These are phyloP conservation scores for Albugo candida DNA, from an alignment of 352 stramenopile species.

Conservation along the genomic window DNA sequence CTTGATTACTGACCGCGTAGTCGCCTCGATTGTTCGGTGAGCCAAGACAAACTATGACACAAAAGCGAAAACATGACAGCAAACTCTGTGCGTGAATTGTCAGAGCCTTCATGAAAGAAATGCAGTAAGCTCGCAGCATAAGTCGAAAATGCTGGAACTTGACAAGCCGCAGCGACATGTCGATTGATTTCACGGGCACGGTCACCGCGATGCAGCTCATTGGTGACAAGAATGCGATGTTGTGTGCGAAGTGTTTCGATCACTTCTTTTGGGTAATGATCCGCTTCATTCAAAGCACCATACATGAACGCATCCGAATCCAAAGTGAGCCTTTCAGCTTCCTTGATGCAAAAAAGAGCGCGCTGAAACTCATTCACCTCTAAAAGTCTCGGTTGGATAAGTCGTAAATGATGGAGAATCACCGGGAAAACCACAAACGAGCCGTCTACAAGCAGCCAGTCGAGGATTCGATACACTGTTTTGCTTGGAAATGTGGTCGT, in stretches of 20 bases:
- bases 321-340: conserved; percentile 34
- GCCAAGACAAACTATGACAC: conserved; percentile 62
- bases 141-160: conserved; percentile 56
- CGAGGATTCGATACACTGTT: conserved; percentile 75
- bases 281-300: conserved; percentile 20
- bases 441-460: conserved; percentile 73
- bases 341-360: conserved; percentile 55
- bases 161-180: conserved; percentile 47
- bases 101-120: conserved; percentile 58
- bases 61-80: conserved; percentile 61
- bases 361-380: conserved; percentile 38
- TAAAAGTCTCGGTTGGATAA: conserved; percentile 28
- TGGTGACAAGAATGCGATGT: conserved; percentile 30
- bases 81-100: conserved; percentile 51
- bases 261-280: conserved; percentile 16
- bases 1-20: no score
- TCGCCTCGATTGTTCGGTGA: conserved; percentile 51
- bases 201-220: conserved; percentile 48
- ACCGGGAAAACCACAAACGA: conserved; percentile 65
- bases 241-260: conserved; percentile 27
- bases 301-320: conserved; percentile 43
- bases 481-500: conserved; percentile 79
- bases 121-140: conserved; percentile 40
- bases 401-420: conserved; percentile 57
- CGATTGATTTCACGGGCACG: conserved; percentile 36